Conservation (phyloP, 805 yeast species). For the Metschnikowia colocasiae region DNA sequence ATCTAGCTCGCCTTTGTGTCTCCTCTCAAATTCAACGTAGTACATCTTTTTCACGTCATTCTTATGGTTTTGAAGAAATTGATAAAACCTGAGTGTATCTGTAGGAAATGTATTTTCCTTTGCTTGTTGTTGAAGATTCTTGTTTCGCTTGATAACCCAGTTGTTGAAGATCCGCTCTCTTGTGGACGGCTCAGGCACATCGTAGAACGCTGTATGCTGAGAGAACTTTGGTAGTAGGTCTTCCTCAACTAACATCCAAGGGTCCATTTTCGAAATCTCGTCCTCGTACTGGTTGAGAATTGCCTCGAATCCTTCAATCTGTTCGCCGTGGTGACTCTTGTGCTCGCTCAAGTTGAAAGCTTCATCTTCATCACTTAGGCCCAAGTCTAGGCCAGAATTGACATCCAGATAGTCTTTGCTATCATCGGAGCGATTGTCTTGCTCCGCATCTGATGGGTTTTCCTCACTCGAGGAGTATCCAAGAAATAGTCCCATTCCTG, state of each 20-base stretch:
- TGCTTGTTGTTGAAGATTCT: neutral
- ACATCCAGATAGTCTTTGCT: neutral
- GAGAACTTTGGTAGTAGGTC: constrained; percentile 28
- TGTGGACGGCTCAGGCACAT: constrained; percentile 16
- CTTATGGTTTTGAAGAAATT: constrained; percentile 29
- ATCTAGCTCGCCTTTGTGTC: constrained; percentile 14
- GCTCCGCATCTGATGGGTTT: constrained; percentile 8
- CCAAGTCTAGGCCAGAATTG: constrained; percentile 17
- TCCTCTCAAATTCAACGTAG: constrained; percentile 27
- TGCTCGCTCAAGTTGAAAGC: neutral
- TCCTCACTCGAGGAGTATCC: constrained; percentile 29
- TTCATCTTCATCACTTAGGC: constrained; percentile 9
- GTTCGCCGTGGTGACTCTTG: neutral
- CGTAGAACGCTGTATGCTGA: constrained; percentile 27
- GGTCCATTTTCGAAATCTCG: constrained; percentile 30
- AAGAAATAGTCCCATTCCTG: constrained; percentile 13
- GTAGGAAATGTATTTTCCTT: constrained; percentile 19
- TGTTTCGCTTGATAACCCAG: constrained; percentile 9
- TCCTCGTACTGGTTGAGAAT: constrained; percentile 25
- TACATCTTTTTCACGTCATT: constrained; percentile 24
- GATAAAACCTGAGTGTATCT: constrained; percentile 20
- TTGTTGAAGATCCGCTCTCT: constrained; percentile 16
- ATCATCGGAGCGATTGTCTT: constrained; percentile 4
- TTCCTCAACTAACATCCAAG: constrained; percentile 39
- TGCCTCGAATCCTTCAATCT: constrained; percentile 17